Evolutionary conservation across 495 filamentous ascomycete species (phyloP).

Genomic region (Hypoxylon trugodes): DNA sequence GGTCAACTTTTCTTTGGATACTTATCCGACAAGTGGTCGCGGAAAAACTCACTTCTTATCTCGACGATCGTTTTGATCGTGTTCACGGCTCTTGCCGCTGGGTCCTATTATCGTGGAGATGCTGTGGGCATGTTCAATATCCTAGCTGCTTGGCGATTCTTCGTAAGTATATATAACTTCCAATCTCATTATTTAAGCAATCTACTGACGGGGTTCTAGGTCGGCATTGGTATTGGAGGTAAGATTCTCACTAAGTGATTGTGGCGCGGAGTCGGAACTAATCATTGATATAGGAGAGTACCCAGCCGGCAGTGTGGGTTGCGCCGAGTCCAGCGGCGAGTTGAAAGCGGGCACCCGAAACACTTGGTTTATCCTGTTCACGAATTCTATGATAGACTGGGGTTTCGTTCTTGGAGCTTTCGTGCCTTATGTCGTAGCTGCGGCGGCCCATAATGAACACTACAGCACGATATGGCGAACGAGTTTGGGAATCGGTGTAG

Average conservation of each 20-base stretch:
- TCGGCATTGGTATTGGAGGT: conserved; percentile 69
- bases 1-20: conserved; percentile 87
- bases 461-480: conserved; percentile 79
- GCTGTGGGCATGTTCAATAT: conserved; percentile 78
- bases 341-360: conserved; percentile 82
- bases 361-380: conserved; percentile 92
- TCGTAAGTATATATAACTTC: conserved; percentile 59
- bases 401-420: conserved; percentile 81
- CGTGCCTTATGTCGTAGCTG: conserved; percentile 73
- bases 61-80: conserved; percentile 85
- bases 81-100: conserved; percentile 81
- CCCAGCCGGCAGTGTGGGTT: conserved; percentile 85
- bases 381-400: conserved; percentile 86
- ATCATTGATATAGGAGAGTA: conserved; percentile 75
- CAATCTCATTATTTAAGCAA: not conserved
- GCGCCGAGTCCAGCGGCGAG: conserved; percentile 84
- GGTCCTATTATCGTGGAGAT: conserved; percentile 74
- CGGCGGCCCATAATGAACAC: conserved; percentile 73
- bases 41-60: conserved; percentile 79
- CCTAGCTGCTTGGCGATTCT: conserved; percentile 85
- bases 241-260: conserved; percentile 76
- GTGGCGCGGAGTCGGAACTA: conserved; percentile 70
- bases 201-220: conserved; percentile 34
- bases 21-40: conserved; percentile 81
- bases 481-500: conserved; percentile 77